These are phyloP conservation scores for Corylus avellana DNA, from an alignment of 306 rosid species.

Conservation along the genomic window DNA sequence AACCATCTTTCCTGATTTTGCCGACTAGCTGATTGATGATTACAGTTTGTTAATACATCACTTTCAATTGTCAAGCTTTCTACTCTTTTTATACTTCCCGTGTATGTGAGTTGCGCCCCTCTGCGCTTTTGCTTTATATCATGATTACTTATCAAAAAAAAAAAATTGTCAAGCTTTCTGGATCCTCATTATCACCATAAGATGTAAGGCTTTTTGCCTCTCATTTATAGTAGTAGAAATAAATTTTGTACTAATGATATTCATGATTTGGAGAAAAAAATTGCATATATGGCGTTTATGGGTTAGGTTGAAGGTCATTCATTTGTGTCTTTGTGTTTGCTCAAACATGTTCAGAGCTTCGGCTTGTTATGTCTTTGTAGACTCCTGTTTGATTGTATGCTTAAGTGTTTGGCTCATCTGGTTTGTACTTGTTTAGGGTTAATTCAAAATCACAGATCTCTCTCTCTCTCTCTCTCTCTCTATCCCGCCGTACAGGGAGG, in stretches of 20 bases:
- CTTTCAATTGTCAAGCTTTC: neutral
- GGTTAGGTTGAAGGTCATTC: neutral
- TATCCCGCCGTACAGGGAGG: neutral
- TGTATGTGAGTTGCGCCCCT: too few relatives aligned
- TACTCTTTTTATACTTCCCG: too few relatives aligned
- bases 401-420: neutral
- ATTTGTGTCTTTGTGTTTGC: neutral
- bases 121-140: too few relatives aligned
- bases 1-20: neutral
- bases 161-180: neutral
- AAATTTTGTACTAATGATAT: neutral
- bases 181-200: neutral
- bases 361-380: neutral
- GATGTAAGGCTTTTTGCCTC: neutral
- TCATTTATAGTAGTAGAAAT: neutral
- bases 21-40: neutral
- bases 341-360: neutral
- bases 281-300: neutral
- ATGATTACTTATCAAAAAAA: too few relatives aligned
- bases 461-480: neutral
- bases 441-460: neutral
- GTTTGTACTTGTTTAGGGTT: neutral
- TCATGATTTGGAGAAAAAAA: neutral
- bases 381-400: neutral
- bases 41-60: neutral